Conservation (phyloP, 2,329 filamentous ascomycete species). For the Penicillium sp. region DNA sequence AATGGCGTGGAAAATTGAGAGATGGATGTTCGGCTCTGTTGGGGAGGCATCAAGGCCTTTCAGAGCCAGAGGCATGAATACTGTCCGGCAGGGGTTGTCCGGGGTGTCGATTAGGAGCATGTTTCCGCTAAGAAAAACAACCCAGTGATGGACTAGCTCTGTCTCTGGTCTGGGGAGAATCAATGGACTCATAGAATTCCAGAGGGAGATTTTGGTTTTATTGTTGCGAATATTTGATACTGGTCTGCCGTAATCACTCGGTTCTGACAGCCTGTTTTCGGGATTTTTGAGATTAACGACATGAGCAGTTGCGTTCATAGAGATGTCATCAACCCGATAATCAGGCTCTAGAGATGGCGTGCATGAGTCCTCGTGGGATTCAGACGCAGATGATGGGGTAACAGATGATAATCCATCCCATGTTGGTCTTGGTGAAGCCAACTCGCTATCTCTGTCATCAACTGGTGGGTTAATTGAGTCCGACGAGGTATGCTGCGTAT, state of each 20-base stretch:
- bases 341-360: not conserved
- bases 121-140: slow-evolving; percentile 31
- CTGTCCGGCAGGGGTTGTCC: slow-evolving; percentile 32
- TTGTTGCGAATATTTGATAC: not conserved
- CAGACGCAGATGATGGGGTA: not conserved
- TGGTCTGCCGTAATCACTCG: not conserved
- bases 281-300: not conserved
- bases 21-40: slow-evolving; percentile 25
- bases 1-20: slow-evolving; percentile 33
- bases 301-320: not conserved
- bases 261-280: not conserved
- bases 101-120: slow-evolving; percentile 31
- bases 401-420: not conserved
- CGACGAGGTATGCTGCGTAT: not conserved
- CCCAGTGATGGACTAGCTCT: slow-evolving; percentile 34
- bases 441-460: not conserved
- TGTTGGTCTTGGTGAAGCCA: not conserved
- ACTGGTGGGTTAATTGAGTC: not conserved
- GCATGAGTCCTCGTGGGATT: not conserved
- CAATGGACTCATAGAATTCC: slow-evolving; percentile 10
- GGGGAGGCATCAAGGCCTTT: slow-evolving; percentile 16
- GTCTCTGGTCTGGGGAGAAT: slow-evolving; percentile 17
- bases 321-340: not conserved
- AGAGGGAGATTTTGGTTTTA: not conserved
- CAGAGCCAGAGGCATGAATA: slow-evolving; percentile 28